Conservation (phyloP, 2,329 filamentous ascomycete genomes). For the Bipolaris gigantea region DNA sequence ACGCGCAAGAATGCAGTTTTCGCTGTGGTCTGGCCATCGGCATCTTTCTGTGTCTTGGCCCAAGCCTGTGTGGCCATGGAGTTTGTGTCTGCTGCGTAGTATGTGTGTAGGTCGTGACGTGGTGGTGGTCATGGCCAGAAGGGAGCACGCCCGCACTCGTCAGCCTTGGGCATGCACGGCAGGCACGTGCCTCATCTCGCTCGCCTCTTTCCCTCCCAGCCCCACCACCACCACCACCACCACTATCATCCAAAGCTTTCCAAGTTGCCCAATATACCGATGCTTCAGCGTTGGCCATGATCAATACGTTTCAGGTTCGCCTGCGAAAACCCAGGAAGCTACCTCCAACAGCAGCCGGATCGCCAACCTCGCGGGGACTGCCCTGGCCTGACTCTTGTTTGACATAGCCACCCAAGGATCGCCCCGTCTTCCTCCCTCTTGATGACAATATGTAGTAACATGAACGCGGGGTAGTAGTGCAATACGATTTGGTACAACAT, state of each 20-base stretch:
- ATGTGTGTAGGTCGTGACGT: not conserved
- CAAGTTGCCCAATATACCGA: not conserved
- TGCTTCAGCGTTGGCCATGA: not conserved
- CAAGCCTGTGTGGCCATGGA: not conserved
- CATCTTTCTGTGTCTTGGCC: not conserved
- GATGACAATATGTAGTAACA: not conserved
- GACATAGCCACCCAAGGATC: not conserved
- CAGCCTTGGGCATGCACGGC: not conserved
- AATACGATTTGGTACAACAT: not conserved
- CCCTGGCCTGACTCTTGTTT: not conserved
- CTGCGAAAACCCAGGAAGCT: not conserved
- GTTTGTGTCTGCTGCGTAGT: too few relatives aligned
- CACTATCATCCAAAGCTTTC: too few relatives aligned
- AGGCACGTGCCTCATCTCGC: not conserved
- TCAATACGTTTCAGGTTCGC: not conserved
- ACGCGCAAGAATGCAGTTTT: constrained; percentile 10
- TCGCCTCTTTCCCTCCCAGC: too few relatives aligned
- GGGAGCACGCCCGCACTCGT: too few relatives aligned
- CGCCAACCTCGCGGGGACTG: not conserved
- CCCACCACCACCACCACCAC: too few relatives aligned
- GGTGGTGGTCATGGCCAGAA: not conserved
- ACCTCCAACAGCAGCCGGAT: not conserved
- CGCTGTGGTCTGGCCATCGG: not conserved
- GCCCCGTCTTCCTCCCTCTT: not conserved
- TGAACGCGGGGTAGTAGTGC: not conserved